Evolutionary conservation across 306 rosid genomes (phyloP), one percentile per base, ranked within the genome.

Genomic region (Coriaria nepalensis): DNA sequence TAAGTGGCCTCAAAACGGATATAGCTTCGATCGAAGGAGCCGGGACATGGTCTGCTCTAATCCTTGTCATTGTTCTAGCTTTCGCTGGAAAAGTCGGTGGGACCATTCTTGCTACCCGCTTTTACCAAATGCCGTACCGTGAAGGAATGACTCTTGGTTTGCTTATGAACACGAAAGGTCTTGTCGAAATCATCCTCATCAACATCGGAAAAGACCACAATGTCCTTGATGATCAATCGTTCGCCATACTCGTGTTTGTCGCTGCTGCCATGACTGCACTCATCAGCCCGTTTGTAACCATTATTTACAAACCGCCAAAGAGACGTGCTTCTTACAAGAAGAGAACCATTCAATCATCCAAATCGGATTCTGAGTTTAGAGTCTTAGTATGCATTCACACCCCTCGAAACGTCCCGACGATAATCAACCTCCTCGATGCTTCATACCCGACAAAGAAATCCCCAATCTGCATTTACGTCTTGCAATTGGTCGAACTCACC

Each of bases 131-230:
- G 87, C 68, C 93, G 0, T 2, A 75, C 6, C 77, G 68, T 0
- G 98, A 90, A 61, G 95, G 87, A 0, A 40, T 67, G 34, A 59
- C 92, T n/a, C 80, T 85, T 8, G 98, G 95, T 38, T 49, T 90
- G 52, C 94, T 90, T 54, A 81, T 90, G 98, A 90, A 90, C 76
- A 75, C 95, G 14, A 90, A 90, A 61, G 98, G 98, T 61, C 94
- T 90, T 4, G 64, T 90, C 8, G 98, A 90, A 60, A 73, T 90
- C 64, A 74, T 90, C 8, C 82, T 90, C 49, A 87, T 90, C 33
- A 90, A 90, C 35, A 92, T 90, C 11, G 98, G 95, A 11, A 81
- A 64, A 55, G 95, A 90, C 65, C 95, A 85, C 9, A 70, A 77
- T 76, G 95, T 82, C 62, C 50, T 37, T 5, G 85, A 85, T 15